These are phyloP conservation scores for Fusarium sp. DNA, from an alignment of 2,329 filamentous ascomycete genomes.

Conservation along the genomic window DNA sequence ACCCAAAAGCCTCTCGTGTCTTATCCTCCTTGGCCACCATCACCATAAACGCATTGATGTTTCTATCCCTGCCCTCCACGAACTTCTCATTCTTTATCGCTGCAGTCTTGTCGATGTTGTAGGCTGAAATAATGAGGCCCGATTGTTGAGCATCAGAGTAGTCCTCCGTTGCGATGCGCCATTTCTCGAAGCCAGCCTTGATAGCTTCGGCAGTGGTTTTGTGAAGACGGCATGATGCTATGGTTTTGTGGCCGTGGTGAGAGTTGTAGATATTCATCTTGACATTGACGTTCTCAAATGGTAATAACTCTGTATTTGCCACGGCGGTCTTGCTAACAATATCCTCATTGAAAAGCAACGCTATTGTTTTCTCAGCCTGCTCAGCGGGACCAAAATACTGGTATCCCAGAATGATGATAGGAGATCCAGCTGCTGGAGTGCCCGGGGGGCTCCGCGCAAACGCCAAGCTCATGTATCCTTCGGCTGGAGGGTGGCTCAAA, in stretches of 20 bases:
- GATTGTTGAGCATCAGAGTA: conserved; percentile 27
- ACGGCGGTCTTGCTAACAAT: conserved; percentile 32
- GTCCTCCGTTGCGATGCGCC: conserved; percentile 33
- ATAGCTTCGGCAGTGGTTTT: conserved; percentile 25
- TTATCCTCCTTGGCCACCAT: conserved; percentile 17
- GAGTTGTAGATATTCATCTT: conserved; percentile 32
- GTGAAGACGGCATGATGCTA: conserved; percentile 35
- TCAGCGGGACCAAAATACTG: conserved; percentile 37
- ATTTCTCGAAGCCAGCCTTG: conserved; percentile 33
- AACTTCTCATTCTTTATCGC: conserved; percentile 9
- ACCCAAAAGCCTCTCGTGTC: conserved; percentile 4
- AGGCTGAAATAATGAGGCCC: conserved; percentile 20
- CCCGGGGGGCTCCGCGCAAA: conserved; percentile 44
- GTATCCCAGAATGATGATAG: conserved; percentile 39
- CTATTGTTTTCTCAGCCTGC: conserved; percentile 36
- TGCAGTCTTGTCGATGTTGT: conserved; percentile 17
- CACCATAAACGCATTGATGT: conserved; percentile 7
- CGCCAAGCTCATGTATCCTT: conserved; percentile 31
- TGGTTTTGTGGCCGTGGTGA: conserved; percentile 44
- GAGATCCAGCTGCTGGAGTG: conserved; percentile 41
- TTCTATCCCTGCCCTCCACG: conserved; percentile 35
- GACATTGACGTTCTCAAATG: conserved; percentile 36
- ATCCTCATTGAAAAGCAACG: conserved; percentile 20
- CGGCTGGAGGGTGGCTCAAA: conserved; percentile 20
- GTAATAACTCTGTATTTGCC: conserved; percentile 34